phyloP scores from a whole-genome alignment of 2,329 filamentous ascomycete species.

The Microcyclospora pomicola region DNA sequence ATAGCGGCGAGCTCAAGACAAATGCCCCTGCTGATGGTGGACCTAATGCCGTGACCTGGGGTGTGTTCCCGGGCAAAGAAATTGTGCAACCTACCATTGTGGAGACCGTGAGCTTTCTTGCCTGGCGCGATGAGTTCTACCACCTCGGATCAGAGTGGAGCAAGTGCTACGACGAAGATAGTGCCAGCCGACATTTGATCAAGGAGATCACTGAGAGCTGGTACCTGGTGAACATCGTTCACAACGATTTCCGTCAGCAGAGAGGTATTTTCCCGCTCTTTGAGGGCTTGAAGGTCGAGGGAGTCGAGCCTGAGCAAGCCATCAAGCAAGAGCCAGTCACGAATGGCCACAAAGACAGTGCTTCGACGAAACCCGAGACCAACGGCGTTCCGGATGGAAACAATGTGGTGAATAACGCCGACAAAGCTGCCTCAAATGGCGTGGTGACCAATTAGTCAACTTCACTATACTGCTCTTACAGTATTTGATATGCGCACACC shows the following conservation, averaged over 20 bases:
- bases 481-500: not conserved
- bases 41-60: slow-evolving; percentile 98
- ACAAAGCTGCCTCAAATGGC: slow-evolving; percentile 13
- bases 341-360: slow-evolving; percentile 1
- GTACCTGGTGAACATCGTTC: slow-evolving; percentile 93
- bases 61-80: slow-evolving; percentile 95
- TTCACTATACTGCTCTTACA: no score
- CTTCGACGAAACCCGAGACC: slow-evolving; percentile 11
- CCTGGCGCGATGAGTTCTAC: slow-evolving; percentile 98
- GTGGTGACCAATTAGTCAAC: slow-evolving; percentile 13
- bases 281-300: slow-evolving; percentile 56
- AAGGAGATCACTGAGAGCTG: slow-evolving; percentile 75
- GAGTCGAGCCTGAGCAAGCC: slow-evolving; percentile 27
- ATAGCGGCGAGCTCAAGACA: slow-evolving; percentile 64
- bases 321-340: no score
- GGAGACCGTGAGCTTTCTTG: slow-evolving; percentile 91
- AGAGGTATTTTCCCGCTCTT: slow-evolving; percentile 76
- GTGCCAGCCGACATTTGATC: slow-evolving; percentile 66
- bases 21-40: slow-evolving; percentile 67
- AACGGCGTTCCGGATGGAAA: slow-evolving; percentile 19
- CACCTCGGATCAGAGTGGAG: slow-evolving; percentile 87
- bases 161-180: slow-evolving; percentile 67
- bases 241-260: slow-evolving; percentile 90
- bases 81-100: slow-evolving; percentile 99
- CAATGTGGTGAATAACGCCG: slow-evolving; percentile 18